A percentile compares a stretch with the other conserved stretches of the same genome.
phyloP scores from a whole-genome alignment of 768 basidiomycete genomes.

The Punctularia strigosozonata region DNA sequence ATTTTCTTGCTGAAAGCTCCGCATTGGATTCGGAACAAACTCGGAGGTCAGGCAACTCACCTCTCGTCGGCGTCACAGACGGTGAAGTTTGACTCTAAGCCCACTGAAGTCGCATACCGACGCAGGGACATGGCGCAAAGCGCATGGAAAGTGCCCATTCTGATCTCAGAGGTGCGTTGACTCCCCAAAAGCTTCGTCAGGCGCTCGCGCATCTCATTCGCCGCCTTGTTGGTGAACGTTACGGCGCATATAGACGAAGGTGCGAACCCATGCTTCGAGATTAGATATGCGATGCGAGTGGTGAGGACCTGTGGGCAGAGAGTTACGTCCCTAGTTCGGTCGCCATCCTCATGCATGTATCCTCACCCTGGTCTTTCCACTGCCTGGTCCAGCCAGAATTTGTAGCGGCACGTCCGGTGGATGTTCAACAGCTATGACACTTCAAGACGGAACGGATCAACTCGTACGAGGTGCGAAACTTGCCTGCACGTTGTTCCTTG shows the following conservation, averaged over 20 bases:
- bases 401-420: slow-evolving; percentile 54
- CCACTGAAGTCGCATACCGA: slow-evolving; percentile 44
- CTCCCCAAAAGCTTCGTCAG: slow-evolving; percentile 58
- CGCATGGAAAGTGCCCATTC: slow-evolving; percentile 72
- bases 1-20: slow-evolving; percentile 55
- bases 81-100: slow-evolving; percentile 62
- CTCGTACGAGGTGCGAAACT: too few relatives aligned
- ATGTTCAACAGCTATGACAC: slow-evolving; percentile 50
- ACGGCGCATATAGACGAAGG: slow-evolving; percentile 64
- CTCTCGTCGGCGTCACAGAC: slow-evolving; percentile 76
- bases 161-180: slow-evolving; percentile 36
- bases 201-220: slow-evolving; percentile 73
- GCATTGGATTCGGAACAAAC: background rate
- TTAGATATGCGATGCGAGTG: slow-evolving; percentile 55
- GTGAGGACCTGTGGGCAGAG: slow-evolving; percentile 61
- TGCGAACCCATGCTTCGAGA: slow-evolving; percentile 35
- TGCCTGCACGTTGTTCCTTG: too few relatives aligned
- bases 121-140: slow-evolving; percentile 65
- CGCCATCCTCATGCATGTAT: too few relatives aligned
- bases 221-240: slow-evolving; percentile 87
- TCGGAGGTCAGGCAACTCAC: slow-evolving; percentile 22
- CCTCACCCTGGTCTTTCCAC: slow-evolving; percentile 55
- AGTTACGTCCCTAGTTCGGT: too few relatives aligned
- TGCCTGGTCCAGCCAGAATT: slow-evolving; percentile 73
- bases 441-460: too few relatives aligned